Evolutionary conservation across 768 basidiomycete genomes (phyloP).

Genomic region (Coprinopsis marcescibilis): DNA sequence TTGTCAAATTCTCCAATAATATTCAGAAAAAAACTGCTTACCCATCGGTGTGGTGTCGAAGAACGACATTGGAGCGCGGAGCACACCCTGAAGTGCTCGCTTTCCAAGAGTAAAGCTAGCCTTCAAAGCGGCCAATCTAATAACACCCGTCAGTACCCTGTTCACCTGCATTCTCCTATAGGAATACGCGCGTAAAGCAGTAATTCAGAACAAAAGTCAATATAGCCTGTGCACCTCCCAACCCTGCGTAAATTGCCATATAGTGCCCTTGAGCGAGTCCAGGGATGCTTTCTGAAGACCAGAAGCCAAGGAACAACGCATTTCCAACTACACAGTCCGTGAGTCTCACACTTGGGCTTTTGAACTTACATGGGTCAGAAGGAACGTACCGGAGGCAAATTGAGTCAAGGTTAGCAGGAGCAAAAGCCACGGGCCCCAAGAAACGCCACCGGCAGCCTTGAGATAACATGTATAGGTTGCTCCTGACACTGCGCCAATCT

Average conservation of each 20-base stretch:
- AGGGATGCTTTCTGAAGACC: slow-evolving; percentile 51
- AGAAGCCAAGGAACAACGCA: slow-evolving; percentile 68
- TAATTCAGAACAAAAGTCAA: slow-evolving; percentile 46
- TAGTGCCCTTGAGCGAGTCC: slow-evolving; percentile 59
- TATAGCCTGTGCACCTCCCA: slow-evolving; percentile 41
- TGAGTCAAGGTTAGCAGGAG: slow-evolving; percentile 37
- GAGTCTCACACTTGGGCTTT: background rate
- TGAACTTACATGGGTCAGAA: background rate
- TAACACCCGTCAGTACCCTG: background rate
- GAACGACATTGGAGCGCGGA: slow-evolving; percentile 59
- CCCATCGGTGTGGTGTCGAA: slow-evolving; percentile 72
- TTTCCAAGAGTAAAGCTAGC: slow-evolving; percentile 50
- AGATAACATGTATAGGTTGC: slow-evolving; percentile 45
- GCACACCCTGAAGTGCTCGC: slow-evolving; percentile 46
- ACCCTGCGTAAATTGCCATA: slow-evolving; percentile 52
- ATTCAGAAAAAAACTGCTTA: slow-evolving; percentile 17
- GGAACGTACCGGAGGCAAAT: slow-evolving; percentile 35
- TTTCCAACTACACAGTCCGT: slow-evolving; percentile 59
- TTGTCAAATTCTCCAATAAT: background rate
- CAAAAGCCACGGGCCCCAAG: slow-evolving; percentile 40
- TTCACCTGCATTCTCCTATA: background rate
- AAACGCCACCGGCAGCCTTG: slow-evolving; percentile 39
- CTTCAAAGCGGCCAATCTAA: slow-evolving; percentile 31
- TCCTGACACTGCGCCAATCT: slow-evolving; percentile 49
- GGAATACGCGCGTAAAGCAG: slow-evolving; percentile 31